Conservation (phyloP, 2,329 filamentous ascomycete species). For the Fusarium miscanthi region DNA sequence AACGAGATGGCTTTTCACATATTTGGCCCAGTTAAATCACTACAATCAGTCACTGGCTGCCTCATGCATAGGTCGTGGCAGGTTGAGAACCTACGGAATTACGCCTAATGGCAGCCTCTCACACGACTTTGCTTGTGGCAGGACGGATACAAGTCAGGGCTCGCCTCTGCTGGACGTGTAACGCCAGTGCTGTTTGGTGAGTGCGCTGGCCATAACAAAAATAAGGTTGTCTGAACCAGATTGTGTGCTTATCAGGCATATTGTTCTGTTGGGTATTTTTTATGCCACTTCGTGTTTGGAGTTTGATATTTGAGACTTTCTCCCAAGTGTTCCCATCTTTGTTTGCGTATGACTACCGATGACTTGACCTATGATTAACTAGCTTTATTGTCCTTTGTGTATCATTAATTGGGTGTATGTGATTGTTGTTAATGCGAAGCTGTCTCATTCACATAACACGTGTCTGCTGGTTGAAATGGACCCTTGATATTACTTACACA, state of each 20-base stretch:
- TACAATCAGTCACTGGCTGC: slow-evolving; percentile 7
- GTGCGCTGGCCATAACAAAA: background rate
- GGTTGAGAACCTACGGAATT: slow-evolving; percentile 6
- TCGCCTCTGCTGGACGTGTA: background rate
- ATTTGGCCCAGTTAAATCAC: background rate
- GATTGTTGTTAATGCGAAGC: background rate
- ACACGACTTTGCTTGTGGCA: background rate
- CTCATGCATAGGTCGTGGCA: slow-evolving; percentile 29
- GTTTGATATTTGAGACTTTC: background rate
- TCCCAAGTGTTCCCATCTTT: background rate
- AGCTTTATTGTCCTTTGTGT: background rate
- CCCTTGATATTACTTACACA: background rate
- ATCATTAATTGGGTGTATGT: background rate
- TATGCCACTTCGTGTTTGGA: background rate
- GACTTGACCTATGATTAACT: background rate
- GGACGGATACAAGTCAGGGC: background rate
- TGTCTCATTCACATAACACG: background rate
- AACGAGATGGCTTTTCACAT: slow-evolving; percentile 1
- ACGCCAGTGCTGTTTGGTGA: background rate
- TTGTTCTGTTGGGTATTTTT: background rate
- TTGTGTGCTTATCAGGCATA: background rate
- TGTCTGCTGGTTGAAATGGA: background rate
- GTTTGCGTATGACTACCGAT: background rate
- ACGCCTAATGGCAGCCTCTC: slow-evolving; percentile 10
- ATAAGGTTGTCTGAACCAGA: background rate